Base-by-base conservation (phyloP, 2,329 filamentous ascomycete species). In the Cadophora sp. region DNA sequence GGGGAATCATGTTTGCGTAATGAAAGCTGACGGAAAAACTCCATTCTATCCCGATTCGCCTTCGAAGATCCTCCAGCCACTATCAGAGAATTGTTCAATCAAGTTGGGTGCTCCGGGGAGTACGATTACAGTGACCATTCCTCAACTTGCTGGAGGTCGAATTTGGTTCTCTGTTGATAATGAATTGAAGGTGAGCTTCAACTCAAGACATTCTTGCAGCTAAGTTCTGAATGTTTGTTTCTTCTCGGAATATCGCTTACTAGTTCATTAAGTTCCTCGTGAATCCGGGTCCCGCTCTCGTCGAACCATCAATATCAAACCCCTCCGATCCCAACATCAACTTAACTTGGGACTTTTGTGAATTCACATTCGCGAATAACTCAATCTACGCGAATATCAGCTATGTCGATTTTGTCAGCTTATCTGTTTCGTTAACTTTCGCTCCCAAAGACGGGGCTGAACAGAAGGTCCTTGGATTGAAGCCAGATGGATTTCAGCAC, bases 291-390 rank as follows among this genome's bases (percentile, higher is more conserved):
- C 89, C 92, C 9, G 89, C 87, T 1, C 83, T 94, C 12, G 91
- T 94, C 56, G 91, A 94, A 79, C 92, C 92, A 0, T 90, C 89
- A 12, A 88, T 91, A 29, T 90, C 87, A 31, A 94, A 94, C 77
- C 78, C 83, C 0, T 78, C 83, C 0, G 90, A 92, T 74, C 79
- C 84, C 1, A 92, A 91, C 77, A 88, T 88, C 76, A 80, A 85
- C 40, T 79, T 85, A 51, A 79, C 83, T 67, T 92, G 90, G 90
- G 85, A 84, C 37, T 92, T 92, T 76, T 88, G 85, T 80, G 90
- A 92, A 78, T 89, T 91, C 73, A 91, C 89, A 16, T 91, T 85
- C 79, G 91, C 91, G 77, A 74, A 79, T 46, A 75, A 77, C 31
- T 83, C 91, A 77, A 79, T 92, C 5, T 92, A 87, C 75, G 88